Base-by-base conservation (phyloP, 2,329 filamentous ascomycete genomes). In the Hawksworthiomyces lignivorus region DNA sequence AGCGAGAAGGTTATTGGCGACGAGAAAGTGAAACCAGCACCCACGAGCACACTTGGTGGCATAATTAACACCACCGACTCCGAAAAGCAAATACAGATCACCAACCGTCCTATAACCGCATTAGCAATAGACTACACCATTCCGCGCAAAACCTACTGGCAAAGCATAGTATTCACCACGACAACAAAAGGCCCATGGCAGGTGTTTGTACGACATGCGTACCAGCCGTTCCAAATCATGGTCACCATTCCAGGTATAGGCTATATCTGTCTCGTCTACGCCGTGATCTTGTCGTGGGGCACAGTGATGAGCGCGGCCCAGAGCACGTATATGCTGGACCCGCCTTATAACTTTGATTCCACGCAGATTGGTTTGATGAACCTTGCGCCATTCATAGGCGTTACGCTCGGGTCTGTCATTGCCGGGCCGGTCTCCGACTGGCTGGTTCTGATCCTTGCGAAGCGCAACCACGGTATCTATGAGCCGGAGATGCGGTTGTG, bases 211-310 rank as follows among this genome's bases (percentile, higher is more conserved):
- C 45, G 45, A 11, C 45, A 48, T n/a, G 42, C 45, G 18, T 48
- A 45, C 32, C 45, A 48, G 42, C 45, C 45, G 1, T 48, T 48
- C 6, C 12, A 18, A 3, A 45, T 48, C 33, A 45, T 48, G 42
- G 36, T 45, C 19, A 24, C 41, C 14, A 45, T 48, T 17, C 36
- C 45, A 10, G 45, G 42, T 7, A 28, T 48, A 11, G 39, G 29
- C 21, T 48, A 42, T 33, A 22, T 48, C 29, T 48, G 42, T 29
- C 26, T 36, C 15, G 27, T 39, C n/a, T 44, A 44, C 27, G 42
- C 36, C 17, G 28, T 39, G 17, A 24, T 39, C 12, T 9, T 39
- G 36, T 39, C 36, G 18, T 39, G 36, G 36, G 36, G 27, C 20
- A 39, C 36, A 8, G 36, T 39, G 17, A 40, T 39, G 28, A 22